A percentile compares a stretch with the other conserved stretches of the same genome.
Conservation (phyloP, 495 filamentous ascomycete species). For the Aspergillus steynii region DNA sequence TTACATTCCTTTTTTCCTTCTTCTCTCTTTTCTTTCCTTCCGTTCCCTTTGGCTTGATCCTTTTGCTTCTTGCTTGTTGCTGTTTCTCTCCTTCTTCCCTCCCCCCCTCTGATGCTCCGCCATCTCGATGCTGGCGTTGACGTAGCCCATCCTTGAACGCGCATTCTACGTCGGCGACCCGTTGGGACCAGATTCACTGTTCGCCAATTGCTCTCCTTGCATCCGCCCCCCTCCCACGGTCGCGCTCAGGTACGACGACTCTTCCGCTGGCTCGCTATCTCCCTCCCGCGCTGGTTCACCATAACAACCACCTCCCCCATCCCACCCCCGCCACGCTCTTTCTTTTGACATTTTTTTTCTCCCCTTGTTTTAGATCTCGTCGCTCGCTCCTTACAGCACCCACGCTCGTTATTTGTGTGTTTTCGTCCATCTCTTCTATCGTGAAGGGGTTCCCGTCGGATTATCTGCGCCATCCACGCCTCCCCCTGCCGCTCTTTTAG, state of each 20-base stretch:
- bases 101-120: constrained; percentile 28
- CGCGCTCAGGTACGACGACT: constrained; percentile 33
- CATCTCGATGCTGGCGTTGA: constrained; percentile 36
- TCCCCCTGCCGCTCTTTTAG: constrained; percentile 46
- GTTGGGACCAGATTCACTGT: constrained; percentile 33
- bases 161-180: constrained; percentile 27
- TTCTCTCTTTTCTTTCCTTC: constrained; percentile 10
- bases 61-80: background rate
- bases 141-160: constrained; percentile 20
- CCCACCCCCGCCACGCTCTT: constrained; percentile 7
- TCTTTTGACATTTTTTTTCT: constrained; percentile 17
- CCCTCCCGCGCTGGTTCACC: constrained; percentile 2
- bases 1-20: constrained; percentile 9
- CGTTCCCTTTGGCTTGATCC: constrained; percentile 11
- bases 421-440: constrained; percentile 15
- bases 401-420: constrained; percentile 32
- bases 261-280: constrained; percentile 5
- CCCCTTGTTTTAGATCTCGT: constrained; percentile 27
- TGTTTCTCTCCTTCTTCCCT: constrained; percentile 10
- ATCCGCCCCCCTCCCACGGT: constrained; percentile 32
- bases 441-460: constrained; percentile 9
- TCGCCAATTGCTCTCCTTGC: constrained; percentile 33
- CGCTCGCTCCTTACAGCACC: constrained; percentile 45
- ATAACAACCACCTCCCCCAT: constrained; percentile 13
- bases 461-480: constrained; percentile 9